Percentiles rank a stretch among this genome's conserved stretches.
Evolutionary conservation across 2,329 filamentous ascomycete genomes (phyloP).

Genomic region (Colletotrichum sp.): DNA sequence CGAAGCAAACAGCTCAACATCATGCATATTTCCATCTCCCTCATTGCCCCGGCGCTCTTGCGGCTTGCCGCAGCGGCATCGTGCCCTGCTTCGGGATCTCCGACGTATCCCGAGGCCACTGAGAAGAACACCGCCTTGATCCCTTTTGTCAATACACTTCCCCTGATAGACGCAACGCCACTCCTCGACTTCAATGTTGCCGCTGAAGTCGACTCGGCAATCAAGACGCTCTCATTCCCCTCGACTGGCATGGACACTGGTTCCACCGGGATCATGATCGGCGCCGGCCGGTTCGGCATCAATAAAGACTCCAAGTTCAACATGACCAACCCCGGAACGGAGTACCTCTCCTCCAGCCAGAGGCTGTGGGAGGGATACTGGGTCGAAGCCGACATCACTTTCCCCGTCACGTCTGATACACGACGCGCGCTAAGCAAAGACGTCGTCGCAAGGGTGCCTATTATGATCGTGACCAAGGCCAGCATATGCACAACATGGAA

Average conservation of each 20-base stretch:
- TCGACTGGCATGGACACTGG: neutral
- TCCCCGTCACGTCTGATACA: neutral
- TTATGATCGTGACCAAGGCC: neutral
- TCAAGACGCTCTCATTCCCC: neutral
- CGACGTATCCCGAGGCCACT: neutral
- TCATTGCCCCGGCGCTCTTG: neutral
- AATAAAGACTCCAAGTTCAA: neutral
- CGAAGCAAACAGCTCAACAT: neutral
- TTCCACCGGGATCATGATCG: neutral
- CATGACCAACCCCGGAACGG: neutral
- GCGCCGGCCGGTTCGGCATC: neutral
- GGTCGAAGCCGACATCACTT: neutral
- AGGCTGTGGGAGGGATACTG: constrained; percentile 6
- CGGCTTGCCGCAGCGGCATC: neutral
- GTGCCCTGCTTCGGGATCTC: neutral
- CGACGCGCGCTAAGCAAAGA: neutral
- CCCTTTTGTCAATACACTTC: neutral
- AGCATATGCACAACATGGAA: neutral
- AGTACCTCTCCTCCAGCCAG: neutral
- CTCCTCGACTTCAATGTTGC: neutral
- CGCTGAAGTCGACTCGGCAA: neutral
- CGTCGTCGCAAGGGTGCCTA: neutral
- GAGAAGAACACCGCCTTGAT: neutral
- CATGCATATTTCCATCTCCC: neutral
- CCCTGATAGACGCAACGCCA: neutral